Evolutionary conservation across 179 eudicot species (phyloP), one percentile per base, ranked within the genome.

Genomic region (Camellia oleifera): DNA sequence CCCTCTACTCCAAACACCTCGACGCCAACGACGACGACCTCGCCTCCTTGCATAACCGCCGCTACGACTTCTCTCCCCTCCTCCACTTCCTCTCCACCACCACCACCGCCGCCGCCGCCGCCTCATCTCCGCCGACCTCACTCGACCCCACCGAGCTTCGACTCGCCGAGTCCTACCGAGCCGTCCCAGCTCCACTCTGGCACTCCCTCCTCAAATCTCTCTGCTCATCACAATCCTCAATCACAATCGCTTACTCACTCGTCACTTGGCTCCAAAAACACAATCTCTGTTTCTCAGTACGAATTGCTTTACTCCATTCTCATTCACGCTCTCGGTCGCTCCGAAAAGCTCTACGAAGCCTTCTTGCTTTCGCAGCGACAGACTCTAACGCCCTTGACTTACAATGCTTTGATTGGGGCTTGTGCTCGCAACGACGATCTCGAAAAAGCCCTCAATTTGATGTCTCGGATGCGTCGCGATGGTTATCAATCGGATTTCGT

Each of bases 381-480:
- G 58, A 80, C 86, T 0, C 44, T 95, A 46, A 92, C 97, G 1
- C 97, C 99, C 0, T 73, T 95, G 6, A 95, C 97, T 5, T 95
- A 95, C 54, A 95, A 95, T 70, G 98, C 99, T 2, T 69, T 95
- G 0, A 94, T 95, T 67, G 92, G 94, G 4, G 99, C 99, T 11
- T 95, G 98, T 64, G 99, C 99, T 6, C 80, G 97, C 3, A 91
- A 94, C 23, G 86, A 86, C 32, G 98, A 95, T 7, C 83, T 95
- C 10, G 99, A 94, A 3, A 95, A 94, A 69, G 98, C 99, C 3
- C 82, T 94, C 0, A 89, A 87, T 84, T 75, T 95, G 78, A 84
- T 95, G 91, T 57, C 83, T 4, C 85, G 86, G 67, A 95, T 95
- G 99, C 87, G 98, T 0, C 74, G 77, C 0, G 94, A 95, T 12